Conservation (phyloP, 495 filamentous ascomycete genomes). For the Penicillium daleae region DNA sequence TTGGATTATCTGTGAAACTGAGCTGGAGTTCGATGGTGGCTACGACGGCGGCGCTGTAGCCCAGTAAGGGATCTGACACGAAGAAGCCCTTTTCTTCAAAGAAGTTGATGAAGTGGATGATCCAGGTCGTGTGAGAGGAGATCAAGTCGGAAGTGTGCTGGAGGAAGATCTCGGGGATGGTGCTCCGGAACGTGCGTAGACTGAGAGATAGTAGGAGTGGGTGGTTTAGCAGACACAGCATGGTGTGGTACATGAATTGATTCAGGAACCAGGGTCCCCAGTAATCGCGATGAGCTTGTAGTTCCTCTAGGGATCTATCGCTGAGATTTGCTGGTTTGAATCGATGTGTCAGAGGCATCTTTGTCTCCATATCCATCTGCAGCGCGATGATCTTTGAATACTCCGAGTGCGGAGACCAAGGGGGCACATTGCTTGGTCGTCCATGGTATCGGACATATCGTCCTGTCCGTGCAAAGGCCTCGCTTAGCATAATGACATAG, state of each 20-base stretch:
- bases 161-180: slow-evolving; percentile 54
- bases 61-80: slow-evolving; percentile 51
- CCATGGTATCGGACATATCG: slow-evolving; percentile 51
- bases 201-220: slow-evolving; percentile 50
- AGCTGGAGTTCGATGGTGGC: slow-evolving; percentile 55
- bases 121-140: slow-evolving; percentile 52
- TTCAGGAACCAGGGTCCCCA: slow-evolving; percentile 55
- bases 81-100: slow-evolving; percentile 47
- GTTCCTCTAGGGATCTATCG: slow-evolving; percentile 43
- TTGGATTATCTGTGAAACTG: slow-evolving; percentile 46
- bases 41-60: slow-evolving; percentile 53
- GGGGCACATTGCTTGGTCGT: slow-evolving; percentile 46
- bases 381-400: slow-evolving; percentile 51
- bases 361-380: slow-evolving; percentile 54
- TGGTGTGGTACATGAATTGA: slow-evolving; percentile 55
- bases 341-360: slow-evolving; percentile 50
- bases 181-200: slow-evolving; percentile 48
- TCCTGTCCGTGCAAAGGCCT: slow-evolving; percentile 48
- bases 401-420: slow-evolving; percentile 55
- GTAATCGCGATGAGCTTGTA: slow-evolving; percentile 47
- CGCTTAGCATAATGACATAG: slow-evolving; percentile 52
- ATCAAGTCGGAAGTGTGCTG: slow-evolving; percentile 53
- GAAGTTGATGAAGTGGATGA: slow-evolving; percentile 52
- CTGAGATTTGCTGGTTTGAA: slow-evolving; percentile 50
- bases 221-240: slow-evolving; percentile 52